Base-by-base conservation (phyloP, 495 filamentous ascomycete genomes). In the Margaritispora aquatica region DNA sequence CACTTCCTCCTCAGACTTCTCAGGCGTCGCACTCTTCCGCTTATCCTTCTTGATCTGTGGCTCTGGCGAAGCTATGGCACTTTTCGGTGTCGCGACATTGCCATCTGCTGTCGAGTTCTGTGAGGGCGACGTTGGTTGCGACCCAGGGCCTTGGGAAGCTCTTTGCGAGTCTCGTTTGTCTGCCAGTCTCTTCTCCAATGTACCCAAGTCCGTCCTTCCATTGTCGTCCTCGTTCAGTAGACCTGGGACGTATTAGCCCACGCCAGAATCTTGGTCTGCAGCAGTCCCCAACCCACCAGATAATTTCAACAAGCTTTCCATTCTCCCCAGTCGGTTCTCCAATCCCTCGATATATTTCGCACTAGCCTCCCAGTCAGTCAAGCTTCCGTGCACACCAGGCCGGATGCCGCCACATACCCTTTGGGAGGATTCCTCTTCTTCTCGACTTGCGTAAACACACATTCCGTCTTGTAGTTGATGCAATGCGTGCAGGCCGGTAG, bases 401-500 rank as follows among this genome's bases (percentile, higher is more conserved):
- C n/a, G 31, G 15, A 24, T 13, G 19, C 9, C 29, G 20, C 38
- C 2, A 44, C 58, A 60, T 61, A 67, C 65, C 94, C 93, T 81
- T 97, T 98, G 8, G 94, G 94, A 19, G 94, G 94, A 77, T 89
- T 93, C 58, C 94, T 83, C 80, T 97, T 97, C 84, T 98, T 98
- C 77, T 98, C 94, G 22, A 97, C 92, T 66, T 96, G 90, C 5
- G 94, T 97, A 68, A 96, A 98, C 55, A 97, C 83, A 68, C 94
- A 98, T 65, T 97, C 92, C 9, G 91, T 96, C 78, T 96, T 97
- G 78, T 97, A 97, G 72, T 98, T 97, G 69, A 87, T 87, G 70
- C 94, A 98, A 73, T 98, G 95, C 17, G 90, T 91, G 73, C 94
- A 98, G 58, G 90, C 84, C 38, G 95, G 94, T 71, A 94, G 84